A percentile compares a stretch with the other conserved stretches of the same genome.
phyloP scores from a whole-genome alignment of 169 alveolate genomes.

The Pseudocohnilembus persalinus region DNA sequence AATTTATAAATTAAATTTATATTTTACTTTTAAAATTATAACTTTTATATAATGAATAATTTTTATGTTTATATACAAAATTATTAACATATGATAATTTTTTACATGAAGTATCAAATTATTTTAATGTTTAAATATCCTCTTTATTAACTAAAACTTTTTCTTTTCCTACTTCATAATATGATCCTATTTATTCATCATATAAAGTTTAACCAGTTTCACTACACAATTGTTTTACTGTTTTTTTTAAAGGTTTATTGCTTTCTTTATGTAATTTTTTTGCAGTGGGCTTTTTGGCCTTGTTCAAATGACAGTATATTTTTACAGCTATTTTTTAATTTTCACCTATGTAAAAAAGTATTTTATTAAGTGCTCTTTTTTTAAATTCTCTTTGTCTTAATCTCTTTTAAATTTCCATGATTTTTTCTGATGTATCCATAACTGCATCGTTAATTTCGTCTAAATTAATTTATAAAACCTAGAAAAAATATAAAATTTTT shows the following conservation, averaged over 20 bases:
- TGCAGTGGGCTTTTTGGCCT: constrained; percentile 75
- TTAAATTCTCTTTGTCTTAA: constrained; percentile 85
- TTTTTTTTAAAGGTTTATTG: constrained; percentile 71
- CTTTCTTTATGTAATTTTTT: constrained; percentile 68
- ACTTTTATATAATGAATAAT: too few species aligned
- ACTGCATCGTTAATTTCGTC: constrained; percentile 66
- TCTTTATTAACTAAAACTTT: constrained; percentile 73
- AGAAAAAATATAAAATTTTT: neutral
- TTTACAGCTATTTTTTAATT: constrained; percentile 72
- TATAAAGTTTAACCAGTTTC: constrained; percentile 82
- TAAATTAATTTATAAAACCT: constrained; percentile 12
- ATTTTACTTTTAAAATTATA: too few species aligned
- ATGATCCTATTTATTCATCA: constrained; percentile 77
- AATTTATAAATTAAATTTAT: too few species aligned
- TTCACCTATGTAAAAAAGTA: constrained; percentile 70
- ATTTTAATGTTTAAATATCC: constrained; percentile 77
- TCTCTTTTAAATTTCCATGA: constrained; percentile 74
- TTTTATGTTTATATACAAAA: neutral
- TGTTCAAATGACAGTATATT: constrained; percentile 69
- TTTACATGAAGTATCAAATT: constrained; percentile 82
- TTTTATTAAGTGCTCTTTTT: constrained; percentile 80
- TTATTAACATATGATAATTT: too few species aligned
- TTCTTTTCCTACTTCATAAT: constrained; percentile 75
- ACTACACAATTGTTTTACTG: constrained; percentile 62
- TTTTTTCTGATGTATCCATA: constrained; percentile 59